Evolutionary conservation across 805 yeast species (phyloP), one percentile per base, ranked within the genome.

Genomic region (Candida sithepensis): DNA sequence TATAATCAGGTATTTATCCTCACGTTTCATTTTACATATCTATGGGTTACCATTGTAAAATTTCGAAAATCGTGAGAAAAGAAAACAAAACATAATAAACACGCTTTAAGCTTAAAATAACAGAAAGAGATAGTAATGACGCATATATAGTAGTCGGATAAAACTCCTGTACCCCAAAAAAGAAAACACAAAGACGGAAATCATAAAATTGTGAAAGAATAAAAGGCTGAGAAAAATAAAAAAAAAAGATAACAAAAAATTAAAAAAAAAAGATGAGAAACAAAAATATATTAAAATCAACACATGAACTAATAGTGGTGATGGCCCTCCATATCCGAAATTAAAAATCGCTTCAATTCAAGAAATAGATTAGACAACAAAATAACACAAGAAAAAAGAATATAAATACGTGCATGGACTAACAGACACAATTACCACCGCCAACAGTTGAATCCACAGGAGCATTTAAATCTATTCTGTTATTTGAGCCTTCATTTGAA

Each of bases 381-480:
- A 13, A 13, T 20, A 24, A 38, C 20, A 41, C 30, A 45, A 39
- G 2, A 22, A 7, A 19, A 18, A 4, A 16, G 13, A 18, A 22
- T n/a, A 16, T 28, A 2, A 3, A 28, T 10, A 41, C n/a, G 41
- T 23, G 22, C 28, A 45, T 19, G 43, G 43, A 46, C 24, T 41
- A 70, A 56, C 74, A 70, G 19, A 69, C 63, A 58, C 74, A 70
- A 34, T 51, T 53, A 26, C 57, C 61, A 18, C 57, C 59, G 14
- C 48, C 44, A 6, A 50, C 48, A 41, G 43, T 50, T 32, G 46
- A 56, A 38, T 60, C 63, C 43, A 51, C 57, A 13, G 69, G 68
- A 20, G 72, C 66, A 30, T 63, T 67, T 44, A 70, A 58, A 54
- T 70, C 74, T 41, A 70, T 63, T 58, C 74, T 64, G 43, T 58